Percentiles rank a stretch among this genome's conserved stretches.
Conservation (phyloP, 2,329 filamentous ascomycete species). For the Fusarium mangiferae region DNA sequence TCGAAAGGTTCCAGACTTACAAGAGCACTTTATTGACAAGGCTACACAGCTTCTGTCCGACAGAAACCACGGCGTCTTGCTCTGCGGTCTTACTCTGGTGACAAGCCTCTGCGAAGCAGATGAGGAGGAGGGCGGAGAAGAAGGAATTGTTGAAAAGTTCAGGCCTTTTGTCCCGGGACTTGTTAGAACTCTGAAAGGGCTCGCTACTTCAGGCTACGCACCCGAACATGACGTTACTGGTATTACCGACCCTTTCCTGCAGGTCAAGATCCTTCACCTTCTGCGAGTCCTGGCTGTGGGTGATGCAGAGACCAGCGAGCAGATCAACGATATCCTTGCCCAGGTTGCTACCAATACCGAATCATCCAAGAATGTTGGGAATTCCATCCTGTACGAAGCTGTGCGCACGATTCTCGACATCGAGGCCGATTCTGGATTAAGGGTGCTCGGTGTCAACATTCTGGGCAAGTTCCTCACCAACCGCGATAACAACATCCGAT, state of each 20-base stretch:
- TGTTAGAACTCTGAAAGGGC: constrained; percentile 89
- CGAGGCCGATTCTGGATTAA: constrained; percentile 92
- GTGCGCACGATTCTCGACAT: constrained; percentile 98
- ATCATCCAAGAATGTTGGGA: constrained; percentile 97
- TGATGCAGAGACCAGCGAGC: constrained; percentile 88
- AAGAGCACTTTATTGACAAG: constrained; percentile 97
- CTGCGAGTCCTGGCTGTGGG: constrained; percentile 88
- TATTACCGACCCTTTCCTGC: constrained; percentile 96
- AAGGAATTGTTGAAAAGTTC: constrained; percentile 91
- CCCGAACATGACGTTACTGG: constrained; percentile 98
- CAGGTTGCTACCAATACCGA: constrained; percentile 99
- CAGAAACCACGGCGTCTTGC: constrained; percentile 92
- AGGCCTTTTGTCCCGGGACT: constrained; percentile 84
- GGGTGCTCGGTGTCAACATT: constrained; percentile 97
- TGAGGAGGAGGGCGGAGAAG: constrained; percentile 89
- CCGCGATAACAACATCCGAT: constrained; percentile 98
- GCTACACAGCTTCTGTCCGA: constrained; percentile 88
- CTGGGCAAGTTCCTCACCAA: constrained; percentile 98
- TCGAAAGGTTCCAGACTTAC: constrained; percentile 94
- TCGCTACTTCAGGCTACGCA: constrained; percentile 95
- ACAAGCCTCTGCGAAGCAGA: constrained; percentile 95
- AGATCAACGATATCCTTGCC: constrained; percentile 98
- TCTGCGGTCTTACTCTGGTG: constrained; percentile 91
- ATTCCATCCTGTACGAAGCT: constrained; percentile 96
- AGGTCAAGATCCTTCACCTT: constrained; percentile 93